Evolutionary conservation across 202 grass and related monocot genomes (phyloP).

Genomic region (Musa balbisiana): DNA sequence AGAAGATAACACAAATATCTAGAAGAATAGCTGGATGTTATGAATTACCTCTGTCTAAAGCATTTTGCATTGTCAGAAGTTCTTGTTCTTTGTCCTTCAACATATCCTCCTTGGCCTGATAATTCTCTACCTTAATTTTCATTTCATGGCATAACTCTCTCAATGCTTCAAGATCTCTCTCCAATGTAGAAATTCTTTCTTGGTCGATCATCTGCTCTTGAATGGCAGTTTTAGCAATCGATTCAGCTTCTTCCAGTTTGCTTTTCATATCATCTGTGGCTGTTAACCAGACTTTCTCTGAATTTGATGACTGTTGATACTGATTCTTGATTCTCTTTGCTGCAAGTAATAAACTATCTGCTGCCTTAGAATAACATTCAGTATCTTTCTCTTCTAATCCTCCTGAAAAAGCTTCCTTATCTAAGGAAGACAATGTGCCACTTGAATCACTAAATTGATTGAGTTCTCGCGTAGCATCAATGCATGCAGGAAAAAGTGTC

Average conservation of each 20-base stretch:
- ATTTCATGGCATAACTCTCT: constrained; percentile 47
- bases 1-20: constrained; percentile 19
- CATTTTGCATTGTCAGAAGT: constrained; percentile 38
- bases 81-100: constrained; percentile 58
- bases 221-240: constrained; percentile 50
- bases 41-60: constrained; percentile 48
- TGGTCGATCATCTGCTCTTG: constrained; percentile 40
- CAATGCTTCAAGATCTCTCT: constrained; percentile 58
- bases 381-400: constrained; percentile 34
- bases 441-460: constrained; percentile 29
- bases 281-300: constrained; percentile 34
- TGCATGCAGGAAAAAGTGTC: constrained; percentile 50
- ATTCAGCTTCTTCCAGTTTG: constrained; percentile 56
- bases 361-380: constrained; percentile 33
- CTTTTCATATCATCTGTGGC: constrained; percentile 41
- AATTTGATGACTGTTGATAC: constrained; percentile 26
- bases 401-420: constrained; percentile 30
- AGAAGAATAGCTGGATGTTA: constrained; percentile 17
- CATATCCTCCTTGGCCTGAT: constrained; percentile 45
- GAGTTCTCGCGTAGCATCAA: constrained; percentile 47
- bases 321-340: constrained; percentile 34
- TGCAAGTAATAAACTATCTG: constrained; percentile 39
- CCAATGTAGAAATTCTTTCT: constrained; percentile 54
- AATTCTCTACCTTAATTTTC: constrained; percentile 51
- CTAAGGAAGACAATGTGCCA: neutral